Evolutionary conservation across 1,284 basidiomycete species (phyloP).

Genomic region (Porphyrellus sp.): DNA sequence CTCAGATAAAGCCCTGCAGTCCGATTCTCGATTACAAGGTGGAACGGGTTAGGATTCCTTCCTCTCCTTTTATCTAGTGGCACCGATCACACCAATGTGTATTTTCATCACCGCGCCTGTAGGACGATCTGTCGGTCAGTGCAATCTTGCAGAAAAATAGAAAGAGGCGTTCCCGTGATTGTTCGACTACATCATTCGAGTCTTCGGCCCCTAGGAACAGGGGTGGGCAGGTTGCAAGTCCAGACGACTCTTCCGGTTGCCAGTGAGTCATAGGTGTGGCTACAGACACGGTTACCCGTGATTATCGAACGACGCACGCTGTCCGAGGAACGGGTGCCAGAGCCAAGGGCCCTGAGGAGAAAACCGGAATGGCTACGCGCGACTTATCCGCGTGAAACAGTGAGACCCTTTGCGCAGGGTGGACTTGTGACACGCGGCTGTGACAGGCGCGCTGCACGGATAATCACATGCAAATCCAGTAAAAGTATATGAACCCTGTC

Average conservation of each 20-base stretch:
- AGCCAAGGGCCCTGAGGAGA: too few species aligned
- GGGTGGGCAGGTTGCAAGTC: slow-evolving; percentile 2
- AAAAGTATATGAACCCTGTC: slow-evolving; percentile 33
- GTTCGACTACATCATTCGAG: neutral
- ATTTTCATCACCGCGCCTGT: slow-evolving; percentile 11
- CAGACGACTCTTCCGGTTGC: too few species aligned
- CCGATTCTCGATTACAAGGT: too few species aligned
- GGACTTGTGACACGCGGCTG: slow-evolving; percentile 21
- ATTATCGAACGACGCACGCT: neutral
- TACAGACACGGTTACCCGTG: neutral
- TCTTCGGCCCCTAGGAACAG: slow-evolving; percentile 18
- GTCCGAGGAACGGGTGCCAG: neutral
- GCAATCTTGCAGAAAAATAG: neutral
- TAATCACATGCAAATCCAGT: slow-evolving; percentile 28
- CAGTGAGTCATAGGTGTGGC: too few species aligned
- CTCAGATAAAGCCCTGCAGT: too few species aligned
- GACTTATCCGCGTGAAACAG: slow-evolving; percentile 10
- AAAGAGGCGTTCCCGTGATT: slow-evolving; percentile 8
- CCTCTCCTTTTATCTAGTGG: neutral
- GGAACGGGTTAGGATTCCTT: neutral
- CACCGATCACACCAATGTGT: neutral
- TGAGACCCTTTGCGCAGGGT: neutral
- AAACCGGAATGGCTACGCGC: neutral
- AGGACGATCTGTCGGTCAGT: slow-evolving; percentile 12
- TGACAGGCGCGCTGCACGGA: slow-evolving; percentile 19